Conservation (phyloP, 2,329 filamentous ascomycete genomes). For the Pseudopyrenochaeta lycopersici region DNA sequence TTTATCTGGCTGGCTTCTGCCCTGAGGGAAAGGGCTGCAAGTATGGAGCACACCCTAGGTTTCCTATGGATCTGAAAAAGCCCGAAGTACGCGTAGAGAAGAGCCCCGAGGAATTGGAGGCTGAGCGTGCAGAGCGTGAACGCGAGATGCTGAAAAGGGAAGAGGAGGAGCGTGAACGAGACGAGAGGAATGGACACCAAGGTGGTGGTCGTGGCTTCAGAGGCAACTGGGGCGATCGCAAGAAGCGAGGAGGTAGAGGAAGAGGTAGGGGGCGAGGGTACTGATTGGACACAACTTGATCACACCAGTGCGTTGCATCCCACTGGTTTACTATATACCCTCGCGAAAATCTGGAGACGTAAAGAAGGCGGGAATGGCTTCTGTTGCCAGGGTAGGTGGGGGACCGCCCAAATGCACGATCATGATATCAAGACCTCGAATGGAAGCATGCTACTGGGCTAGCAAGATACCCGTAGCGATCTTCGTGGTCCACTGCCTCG, state of each 20-base stretch:
- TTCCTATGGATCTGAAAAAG: conserved; percentile 73
- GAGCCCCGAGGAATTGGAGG: conserved; percentile 74
- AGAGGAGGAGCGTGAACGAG: conserved; percentile 51
- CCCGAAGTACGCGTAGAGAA: conserved; percentile 72
- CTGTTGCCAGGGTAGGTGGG: not conserved
- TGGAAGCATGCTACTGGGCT: no score
- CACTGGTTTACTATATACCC: not conserved
- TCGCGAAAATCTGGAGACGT: not conserved
- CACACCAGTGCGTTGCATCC: not conserved
- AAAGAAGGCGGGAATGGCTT: not conserved
- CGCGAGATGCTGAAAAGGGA: conserved; percentile 54
- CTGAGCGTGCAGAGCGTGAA: conserved; percentile 62
- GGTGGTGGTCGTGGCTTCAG: conserved; percentile 41
- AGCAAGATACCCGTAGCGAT: no score
- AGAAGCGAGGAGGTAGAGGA: conserved; percentile 39
- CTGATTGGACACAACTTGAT: conserved; percentile 10
- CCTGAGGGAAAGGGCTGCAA: conserved; percentile 82
- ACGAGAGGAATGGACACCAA: conserved; percentile 43
- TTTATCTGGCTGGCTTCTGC: conserved; percentile 94
- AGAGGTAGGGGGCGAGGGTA: conserved; percentile 34
- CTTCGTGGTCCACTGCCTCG: no score
- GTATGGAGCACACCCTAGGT: conserved; percentile 83
- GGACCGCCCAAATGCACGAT: no score
- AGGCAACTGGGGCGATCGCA: conserved; percentile 44
- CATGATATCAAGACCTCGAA: no score